phyloP scores from a whole-genome alignment of 192 early-diverging fungal species.

The Phycomyces blakesleeanus region DNA sequence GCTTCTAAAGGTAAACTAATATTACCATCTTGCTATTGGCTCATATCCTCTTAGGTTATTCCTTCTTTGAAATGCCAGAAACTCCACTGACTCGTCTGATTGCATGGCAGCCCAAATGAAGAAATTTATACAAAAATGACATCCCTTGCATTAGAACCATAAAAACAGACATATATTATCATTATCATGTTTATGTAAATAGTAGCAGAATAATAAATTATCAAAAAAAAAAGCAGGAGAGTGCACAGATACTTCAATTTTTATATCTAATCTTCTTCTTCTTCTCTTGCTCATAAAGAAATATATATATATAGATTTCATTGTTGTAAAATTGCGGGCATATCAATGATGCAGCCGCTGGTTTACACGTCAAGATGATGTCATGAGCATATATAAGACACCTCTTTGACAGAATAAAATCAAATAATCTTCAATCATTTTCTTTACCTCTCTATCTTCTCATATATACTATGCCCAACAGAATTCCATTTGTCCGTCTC shows the following conservation, averaged over 20 bases:
- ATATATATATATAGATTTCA: neutral
- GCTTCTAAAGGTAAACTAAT: slow-evolving; percentile 16
- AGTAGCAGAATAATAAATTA: too few relatives aligned
- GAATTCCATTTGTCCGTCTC: neutral
- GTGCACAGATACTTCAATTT: too few relatives aligned
- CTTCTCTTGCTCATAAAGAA: neutral
- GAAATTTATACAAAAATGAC: neutral
- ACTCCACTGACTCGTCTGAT: slow-evolving; percentile 18
- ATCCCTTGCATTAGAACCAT: neutral
- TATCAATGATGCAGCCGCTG: neutral
- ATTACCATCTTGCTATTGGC: neutral
- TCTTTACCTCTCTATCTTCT: too few relatives aligned
- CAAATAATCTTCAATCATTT: too few relatives aligned
- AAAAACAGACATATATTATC: neutral
- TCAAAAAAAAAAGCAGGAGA: too few relatives aligned
- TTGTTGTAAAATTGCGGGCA: neutral
- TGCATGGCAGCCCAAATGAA: slow-evolving; percentile 14
- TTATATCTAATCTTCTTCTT: too few relatives aligned
- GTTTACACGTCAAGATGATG: neutral
- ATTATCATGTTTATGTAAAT: neutral
- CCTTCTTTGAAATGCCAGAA: slow-evolving; percentile 24
- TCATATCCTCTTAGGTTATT: slow-evolving; percentile 13
- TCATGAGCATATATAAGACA: neutral
- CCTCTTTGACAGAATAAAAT: neutral
- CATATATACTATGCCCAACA: neutral